Evolutionary conservation across 805 yeast genomes (phyloP).

Genomic region (Tetrapisispora nanseiensis): DNA sequence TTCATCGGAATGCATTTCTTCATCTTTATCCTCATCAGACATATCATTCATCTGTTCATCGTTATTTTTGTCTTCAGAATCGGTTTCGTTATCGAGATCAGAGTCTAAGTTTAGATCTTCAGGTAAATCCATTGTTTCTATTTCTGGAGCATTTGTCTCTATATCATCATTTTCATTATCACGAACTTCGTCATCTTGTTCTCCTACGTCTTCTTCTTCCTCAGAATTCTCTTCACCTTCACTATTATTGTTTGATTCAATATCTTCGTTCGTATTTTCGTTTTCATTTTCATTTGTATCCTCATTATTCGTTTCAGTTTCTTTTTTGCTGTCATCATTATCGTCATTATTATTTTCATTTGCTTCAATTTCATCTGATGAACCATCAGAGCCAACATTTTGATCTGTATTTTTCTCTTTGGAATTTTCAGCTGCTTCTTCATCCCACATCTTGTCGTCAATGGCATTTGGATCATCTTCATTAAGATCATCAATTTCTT

Average conservation of each 20-base stretch:
- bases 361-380: constrained; percentile 36
- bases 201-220: constrained; percentile 57
- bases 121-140: constrained; percentile 81
- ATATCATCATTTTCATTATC: constrained; percentile 60
- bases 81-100: constrained; percentile 39
- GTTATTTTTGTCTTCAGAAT: constrained; percentile 45
- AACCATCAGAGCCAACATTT: constrained; percentile 46
- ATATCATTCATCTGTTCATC: constrained; percentile 42
- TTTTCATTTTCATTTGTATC: constrained; percentile 23
- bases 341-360: constrained; percentile 31
- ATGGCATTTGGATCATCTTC: constrained; percentile 90
- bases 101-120: constrained; percentile 85
- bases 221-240: constrained; percentile 45
- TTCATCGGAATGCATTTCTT: constrained; percentile 14
- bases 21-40: constrained; percentile 61
- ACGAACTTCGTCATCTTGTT: constrained; percentile 69
- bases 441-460: constrained; percentile 98
- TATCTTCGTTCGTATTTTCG: constrained; percentile 8
- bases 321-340: constrained; percentile 20
- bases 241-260: constrained; percentile 24
- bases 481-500: constrained; percentile 80
- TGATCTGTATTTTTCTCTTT: constrained; percentile 79
- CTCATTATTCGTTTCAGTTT: constrained; percentile 18
- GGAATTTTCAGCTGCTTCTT: constrained; percentile 63
- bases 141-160: constrained; percentile 69